These are phyloP conservation scores for Arachnopeziza araneosa DNA, from an alignment of 2,329 filamentous ascomycete genomes.

Conservation along the genomic window DNA sequence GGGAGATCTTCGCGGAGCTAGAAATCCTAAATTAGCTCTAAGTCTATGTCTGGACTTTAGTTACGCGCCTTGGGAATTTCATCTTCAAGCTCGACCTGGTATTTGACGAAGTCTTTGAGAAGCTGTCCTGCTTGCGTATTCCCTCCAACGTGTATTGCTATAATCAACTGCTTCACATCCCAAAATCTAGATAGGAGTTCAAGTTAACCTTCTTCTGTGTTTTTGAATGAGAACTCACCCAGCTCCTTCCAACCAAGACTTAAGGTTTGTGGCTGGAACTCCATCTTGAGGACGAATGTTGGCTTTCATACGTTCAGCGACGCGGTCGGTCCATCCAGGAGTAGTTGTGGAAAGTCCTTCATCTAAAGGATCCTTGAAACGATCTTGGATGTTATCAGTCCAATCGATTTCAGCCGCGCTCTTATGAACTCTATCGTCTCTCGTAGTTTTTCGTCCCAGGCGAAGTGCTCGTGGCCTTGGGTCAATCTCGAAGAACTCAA, in stretches of 20 bases:
- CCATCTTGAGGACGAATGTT: slow-evolving; percentile 23
- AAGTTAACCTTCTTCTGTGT: neutral
- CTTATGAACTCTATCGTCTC: slow-evolving; percentile 3
- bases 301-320: slow-evolving; percentile 22
- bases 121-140: slow-evolving; percentile 14
- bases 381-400: slow-evolving; percentile 24
- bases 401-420: slow-evolving; percentile 20
- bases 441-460: neutral
- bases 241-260: slow-evolving; percentile 26
- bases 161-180: slow-evolving; percentile 26
- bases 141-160: slow-evolving; percentile 24
- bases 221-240: slow-evolving; percentile 20
- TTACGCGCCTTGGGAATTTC: slow-evolving; percentile 18
- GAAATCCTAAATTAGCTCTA: neutral
- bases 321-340: slow-evolving; percentile 25
- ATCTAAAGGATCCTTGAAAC: slow-evolving; percentile 21
- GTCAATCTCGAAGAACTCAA: slow-evolving; percentile 30
- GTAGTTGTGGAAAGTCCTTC: slow-evolving; percentile 21
- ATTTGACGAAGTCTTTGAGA: slow-evolving; percentile 19
- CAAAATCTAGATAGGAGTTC: slow-evolving; percentile 21
- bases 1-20: slow-evolving; percentile 19
- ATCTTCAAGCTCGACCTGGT: slow-evolving; percentile 20
- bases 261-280: slow-evolving; percentile 25
- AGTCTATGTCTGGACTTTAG: neutral
- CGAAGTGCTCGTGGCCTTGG: slow-evolving; percentile 20